These are phyloP conservation scores for Tuctoria greenei DNA, from an alignment of 176 grass and related monocot genomes.

Conservation along the genomic window DNA sequence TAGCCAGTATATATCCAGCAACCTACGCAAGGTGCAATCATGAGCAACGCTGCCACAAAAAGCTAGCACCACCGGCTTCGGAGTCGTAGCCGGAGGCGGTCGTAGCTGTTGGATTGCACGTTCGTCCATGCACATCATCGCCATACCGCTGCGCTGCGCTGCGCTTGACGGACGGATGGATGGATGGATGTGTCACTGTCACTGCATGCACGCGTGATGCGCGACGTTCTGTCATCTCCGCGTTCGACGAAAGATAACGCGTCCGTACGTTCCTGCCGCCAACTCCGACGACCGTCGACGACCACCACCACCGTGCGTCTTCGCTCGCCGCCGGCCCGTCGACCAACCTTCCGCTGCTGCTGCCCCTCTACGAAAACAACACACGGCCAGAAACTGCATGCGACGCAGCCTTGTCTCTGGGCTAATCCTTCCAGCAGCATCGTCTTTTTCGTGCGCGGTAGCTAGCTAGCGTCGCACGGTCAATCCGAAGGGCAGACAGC, in stretches of 20 bases:
- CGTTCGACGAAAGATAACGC: no score
- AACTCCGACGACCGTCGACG: no score
- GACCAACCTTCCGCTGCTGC: no score
- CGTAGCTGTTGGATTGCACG: background rate
- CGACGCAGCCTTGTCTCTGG: background rate
- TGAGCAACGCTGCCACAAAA: background rate
- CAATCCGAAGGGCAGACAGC: background rate
- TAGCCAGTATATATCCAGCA: no score
- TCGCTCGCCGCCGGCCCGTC: no score
- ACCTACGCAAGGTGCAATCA: background rate
- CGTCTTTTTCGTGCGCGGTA: background rate
- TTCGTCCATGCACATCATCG: background rate
- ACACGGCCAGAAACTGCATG: no score
- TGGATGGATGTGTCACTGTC: background rate
- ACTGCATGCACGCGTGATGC: background rate
- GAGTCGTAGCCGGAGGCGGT: background rate
- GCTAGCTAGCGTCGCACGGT: background rate
- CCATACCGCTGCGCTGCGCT: background rate
- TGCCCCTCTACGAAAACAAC: no score
- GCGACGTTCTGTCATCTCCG: no score
- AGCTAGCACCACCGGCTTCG: no score
- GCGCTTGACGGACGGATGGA: background rate
- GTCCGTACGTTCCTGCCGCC: no score
- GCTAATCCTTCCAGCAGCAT: background rate
- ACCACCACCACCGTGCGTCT: no score